Conservation (phyloP, 2,329 filamentous ascomycete genomes). For the Fusarium vanettenii region DNA sequence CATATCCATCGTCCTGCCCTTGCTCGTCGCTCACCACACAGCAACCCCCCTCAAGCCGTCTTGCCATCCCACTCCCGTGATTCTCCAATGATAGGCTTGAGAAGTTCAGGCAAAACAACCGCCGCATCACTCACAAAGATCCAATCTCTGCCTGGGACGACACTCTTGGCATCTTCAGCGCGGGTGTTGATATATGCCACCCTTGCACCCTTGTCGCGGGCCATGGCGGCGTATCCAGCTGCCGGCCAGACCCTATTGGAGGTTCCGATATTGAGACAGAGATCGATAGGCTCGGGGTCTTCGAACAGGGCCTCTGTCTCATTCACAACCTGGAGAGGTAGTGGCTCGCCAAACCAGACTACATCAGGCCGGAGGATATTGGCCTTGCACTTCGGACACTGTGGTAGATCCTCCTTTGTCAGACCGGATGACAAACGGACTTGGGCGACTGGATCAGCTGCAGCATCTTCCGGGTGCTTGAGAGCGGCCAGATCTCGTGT, state of each 20-base stretch:
- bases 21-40: not conserved
- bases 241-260: not conserved
- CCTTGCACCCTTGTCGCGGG: not conserved
- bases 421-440: not conserved
- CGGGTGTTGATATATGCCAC: not conserved
- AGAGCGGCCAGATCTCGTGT: not conserved
- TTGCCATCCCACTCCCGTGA: not conserved
- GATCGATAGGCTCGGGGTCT: not conserved
- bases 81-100: not conserved
- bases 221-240: not conserved
- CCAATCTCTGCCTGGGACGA: not conserved
- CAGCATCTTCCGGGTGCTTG: not conserved
- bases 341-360: not conserved
- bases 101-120: not conserved
- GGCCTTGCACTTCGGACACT: not conserved
- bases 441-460: not conserved
- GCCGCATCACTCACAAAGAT: not conserved
- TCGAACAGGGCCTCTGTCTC: not conserved
- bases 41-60: not conserved
- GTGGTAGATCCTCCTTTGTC: not conserved
- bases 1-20: not conserved
- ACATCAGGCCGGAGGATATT: not conserved
- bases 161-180: not conserved
- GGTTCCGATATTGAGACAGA: not conserved
- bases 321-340: not conserved